Percentiles rank a stretch among this genome's conserved stretches.
phyloP scores from a whole-genome alignment of 1,284 basidiomycete species.

The Heterobasidion parviporum region DNA sequence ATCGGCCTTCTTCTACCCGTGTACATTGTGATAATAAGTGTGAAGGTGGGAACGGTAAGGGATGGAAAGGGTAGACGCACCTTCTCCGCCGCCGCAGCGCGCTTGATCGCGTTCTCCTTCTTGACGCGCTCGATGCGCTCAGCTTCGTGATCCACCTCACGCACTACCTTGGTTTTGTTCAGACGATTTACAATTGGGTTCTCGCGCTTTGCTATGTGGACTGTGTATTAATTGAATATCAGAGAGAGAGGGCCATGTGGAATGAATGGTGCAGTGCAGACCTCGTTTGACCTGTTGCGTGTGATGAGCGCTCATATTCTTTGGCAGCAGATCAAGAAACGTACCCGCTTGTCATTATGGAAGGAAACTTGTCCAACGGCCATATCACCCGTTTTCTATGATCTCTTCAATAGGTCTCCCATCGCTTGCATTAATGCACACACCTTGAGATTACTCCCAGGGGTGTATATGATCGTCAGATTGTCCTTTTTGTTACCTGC shows the following conservation, averaged over 20 bases:
- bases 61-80: conserved; percentile 23
- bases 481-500: conserved; percentile 95
- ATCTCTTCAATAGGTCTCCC: background rate
- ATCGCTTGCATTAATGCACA: conserved; percentile 3
- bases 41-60: background rate
- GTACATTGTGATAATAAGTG: background rate
- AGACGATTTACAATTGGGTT: conserved; percentile 90
- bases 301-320: background rate
- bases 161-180: conserved; percentile 89
- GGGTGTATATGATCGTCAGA: conserved; percentile 91
- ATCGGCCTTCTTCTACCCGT: conserved; percentile 60
- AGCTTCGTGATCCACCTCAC: conserved; percentile 85
- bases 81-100: conserved; percentile 56
- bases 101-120: conserved; percentile 61
- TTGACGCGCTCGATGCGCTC: conserved; percentile 81
- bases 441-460: conserved; percentile 84
- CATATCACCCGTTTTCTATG: conserved; percentile 93
- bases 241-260: background rate
- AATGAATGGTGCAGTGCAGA: conserved; percentile 21
- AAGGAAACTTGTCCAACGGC: conserved; percentile 94
- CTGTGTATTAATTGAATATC: conserved; percentile 23
- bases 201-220: conserved; percentile 75
- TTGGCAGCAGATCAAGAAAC: background rate
- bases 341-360: conserved; percentile 79
- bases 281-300: conserved; percentile 65